Base-by-base conservation (phyloP, 139 green algal species). In the Volvox africanus region DNA sequence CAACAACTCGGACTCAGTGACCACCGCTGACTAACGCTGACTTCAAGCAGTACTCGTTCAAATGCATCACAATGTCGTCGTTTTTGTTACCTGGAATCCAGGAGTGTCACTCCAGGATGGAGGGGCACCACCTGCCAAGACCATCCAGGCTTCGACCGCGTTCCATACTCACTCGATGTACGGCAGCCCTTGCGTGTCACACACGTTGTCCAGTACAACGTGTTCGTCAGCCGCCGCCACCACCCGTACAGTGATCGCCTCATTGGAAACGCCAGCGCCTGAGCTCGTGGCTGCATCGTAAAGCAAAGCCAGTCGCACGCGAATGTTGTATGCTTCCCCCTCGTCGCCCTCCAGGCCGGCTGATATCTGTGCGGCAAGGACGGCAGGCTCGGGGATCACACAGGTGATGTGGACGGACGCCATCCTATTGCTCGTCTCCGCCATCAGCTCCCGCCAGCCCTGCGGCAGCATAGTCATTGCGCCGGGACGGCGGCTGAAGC, bases 371-470 rank as follows among this genome's bases (percentile, higher is more conserved):
- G 50, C 13, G 50, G 80, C 26, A 16, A 86, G 80, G 24, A 86
- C 80, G 32, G 80, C 44, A 37, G 80, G 80, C 24, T 22, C 26
- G 1, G 80, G 80, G 69, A 86, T 71, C 32, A 86, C 80, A 1
- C 24, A n/a, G 0, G 37, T 16, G 24, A 86, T 86, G 26, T 19
- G 37, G 1, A 30, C 71, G 18, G 20, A n/a, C 71, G 71, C 17
- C 71, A 30, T 18, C 30, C 32, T 2, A 1, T 5, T 28, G 22
- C 21, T 30, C n/a, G n/a, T 73, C 80, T 30, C 28, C 26, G 9
- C 80, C 68, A 6, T 73, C 44, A 86, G 80, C 80, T 86, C 80
- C 28, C 12, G 44, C 80, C 80, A 86, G 26, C 80, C 80, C 12
- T 37, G 26, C 28, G 80, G 44, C 0, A 73, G 22, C 75, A 55